Evolutionary conservation across 225 moss, liverwort and hornwort species (phyloP), one percentile per base, ranked within the genome.

Genomic region (Neckera pumila): DNA sequence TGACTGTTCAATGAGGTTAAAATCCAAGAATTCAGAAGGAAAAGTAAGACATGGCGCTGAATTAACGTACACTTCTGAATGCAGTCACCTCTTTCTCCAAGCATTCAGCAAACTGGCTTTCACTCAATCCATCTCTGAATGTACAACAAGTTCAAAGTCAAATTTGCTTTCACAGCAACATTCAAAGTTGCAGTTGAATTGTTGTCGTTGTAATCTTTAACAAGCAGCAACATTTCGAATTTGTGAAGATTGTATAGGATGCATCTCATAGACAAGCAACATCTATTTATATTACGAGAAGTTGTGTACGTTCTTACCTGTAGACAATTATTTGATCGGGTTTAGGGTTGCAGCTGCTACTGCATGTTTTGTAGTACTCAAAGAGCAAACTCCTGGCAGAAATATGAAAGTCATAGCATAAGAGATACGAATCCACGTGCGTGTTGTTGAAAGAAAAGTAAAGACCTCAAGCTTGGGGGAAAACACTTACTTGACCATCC

Each of bases 71-170:
- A 85, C 89, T 92, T 83, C 93, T 96, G 85, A 98, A 96, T 17
- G 96, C 98, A 15, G 78, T 43, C 59, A 96, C 91, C 86, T 96
- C 98, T 45, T 91, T 91, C 75, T 95, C 95, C 87, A 98, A 6
- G n/a, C 94, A 95, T 90, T 96, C 93, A 15, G 96, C 94, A 88
- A 98, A 98, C 86, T 96, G 96, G 30, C 94, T 95, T 76, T 98
- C 96, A 43, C 96, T 95, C 3, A 96, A 96, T 33, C 94, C 95
- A 89, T 98, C 95, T 84, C 98, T 96, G 57, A 69, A 92, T 34
- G 51, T 17, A 89, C 58, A 72, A 63, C 61, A 20, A 86, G 27
- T 6, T 86, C 36, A 86, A 82, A 76, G 42, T 54, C 33, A 81
- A 51, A 47, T 81, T 63, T 47, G 10, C 17, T 80, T 17, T 61